Evolutionary conservation across 768 basidiomycete genomes (phyloP), one percentile per base, ranked within the genome.

Genomic region (Favolaschia claudopus): DNA sequence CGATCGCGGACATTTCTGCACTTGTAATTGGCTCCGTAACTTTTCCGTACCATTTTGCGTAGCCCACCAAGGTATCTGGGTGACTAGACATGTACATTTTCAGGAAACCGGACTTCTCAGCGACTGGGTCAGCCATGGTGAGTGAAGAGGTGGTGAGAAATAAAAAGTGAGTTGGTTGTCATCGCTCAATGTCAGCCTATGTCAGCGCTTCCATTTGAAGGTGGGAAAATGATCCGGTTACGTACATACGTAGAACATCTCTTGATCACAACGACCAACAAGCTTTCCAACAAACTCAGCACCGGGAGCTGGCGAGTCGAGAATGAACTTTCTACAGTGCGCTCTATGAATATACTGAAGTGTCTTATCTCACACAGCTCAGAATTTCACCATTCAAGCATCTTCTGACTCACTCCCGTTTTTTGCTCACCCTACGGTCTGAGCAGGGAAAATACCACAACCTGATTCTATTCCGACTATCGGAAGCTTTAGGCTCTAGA

Each of bases 61-160:
- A 95, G 4, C 89, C 90, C 31, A 94, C 90, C 63, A 95, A 77
- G 1, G 92, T 93, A 70, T 93, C 92, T 0, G 90, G 89, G 67
- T 93, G 93, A 60, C 78, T 86, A 28, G 83, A 87, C 92, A 93
- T 94, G 78, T 93, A 95, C 85, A 86, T 89, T 71, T 85, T 84
- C 44, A 94, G 79, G 69, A 92, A 95, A 1, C 77, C 78, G 24
- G 91, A 91, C 66, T 89, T 91, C 15, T 85, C 85, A 14, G 89
- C 88, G 1, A 93, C 90, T 14, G 90, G 84, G 69, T 93, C 92
- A 9, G 84, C 65, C 86, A 88, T 87, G 10, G 39, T 20, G 10
- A 40, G 14, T 10, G 14, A 12, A 44, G 55, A 27, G 28, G 22
- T 19, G 45, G 44, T 46, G 32, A 19, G 33, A 15, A 14, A n/a